Evolutionary conservation across 352 stramenopile species (phyloP).

Genomic region (Achlya hypogyna): DNA sequence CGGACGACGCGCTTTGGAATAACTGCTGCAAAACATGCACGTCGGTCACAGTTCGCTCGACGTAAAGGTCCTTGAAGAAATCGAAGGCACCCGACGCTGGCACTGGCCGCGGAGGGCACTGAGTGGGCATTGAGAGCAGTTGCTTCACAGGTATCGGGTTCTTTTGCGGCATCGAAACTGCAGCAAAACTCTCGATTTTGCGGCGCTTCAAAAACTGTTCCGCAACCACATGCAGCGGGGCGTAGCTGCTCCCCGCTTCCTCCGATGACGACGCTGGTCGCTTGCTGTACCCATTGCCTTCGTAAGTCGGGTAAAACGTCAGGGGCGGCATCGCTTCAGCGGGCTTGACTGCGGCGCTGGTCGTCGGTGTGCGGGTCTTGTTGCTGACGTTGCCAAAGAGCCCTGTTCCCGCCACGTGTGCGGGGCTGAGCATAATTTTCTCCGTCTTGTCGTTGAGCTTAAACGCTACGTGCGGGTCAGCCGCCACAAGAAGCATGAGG

Average conservation of each 20-base stretch:
- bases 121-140: background rate
- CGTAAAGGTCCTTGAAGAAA: conserved; percentile 7
- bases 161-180: background rate
- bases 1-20: conserved; percentile 25
- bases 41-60: background rate
- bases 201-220: conserved; percentile 11
- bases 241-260: background rate
- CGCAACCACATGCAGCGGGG: conserved; percentile 3
- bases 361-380: background rate
- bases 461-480: too few relatives aligned
- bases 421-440: background rate
- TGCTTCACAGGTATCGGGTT: background rate
- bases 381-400: background rate
- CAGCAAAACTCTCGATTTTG: background rate
- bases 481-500: background rate
- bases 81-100: background rate
- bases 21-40: conserved; percentile 26
- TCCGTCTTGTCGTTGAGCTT: background rate
- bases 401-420: background rate
- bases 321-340: background rate
- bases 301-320: background rate
- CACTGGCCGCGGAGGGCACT: background rate
- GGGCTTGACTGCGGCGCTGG: too few relatives aligned
- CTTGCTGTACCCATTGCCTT: background rate
- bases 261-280: background rate